phyloP scores from a whole-genome alignment of 164 flowering plant genomes.

The Liriodendron chinense region DNA sequence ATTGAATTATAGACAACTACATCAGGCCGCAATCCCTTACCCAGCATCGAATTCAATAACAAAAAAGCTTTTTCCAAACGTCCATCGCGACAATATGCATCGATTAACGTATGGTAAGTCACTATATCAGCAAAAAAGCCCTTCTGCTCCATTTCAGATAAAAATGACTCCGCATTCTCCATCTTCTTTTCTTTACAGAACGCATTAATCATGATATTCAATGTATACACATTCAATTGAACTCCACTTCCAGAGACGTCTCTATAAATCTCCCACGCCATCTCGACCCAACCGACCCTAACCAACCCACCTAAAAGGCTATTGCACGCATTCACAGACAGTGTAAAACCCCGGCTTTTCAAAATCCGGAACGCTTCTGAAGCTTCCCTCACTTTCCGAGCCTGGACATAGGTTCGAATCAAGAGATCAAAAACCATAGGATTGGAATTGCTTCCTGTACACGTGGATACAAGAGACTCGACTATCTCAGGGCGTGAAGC shows the following conservation, averaged over 20 bases:
- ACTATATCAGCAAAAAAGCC: slow-evolving; percentile 67
- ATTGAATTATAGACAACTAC: slow-evolving; percentile 62
- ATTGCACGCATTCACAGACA: slow-evolving; percentile 75
- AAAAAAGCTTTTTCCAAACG: slow-evolving; percentile 56
- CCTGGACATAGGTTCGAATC: slow-evolving; percentile 82
- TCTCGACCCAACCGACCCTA: slow-evolving; percentile 72
- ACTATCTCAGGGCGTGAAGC: slow-evolving; percentile 59
- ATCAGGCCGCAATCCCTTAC: slow-evolving; percentile 56
- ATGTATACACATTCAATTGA: slow-evolving; percentile 64
- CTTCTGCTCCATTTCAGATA: slow-evolving; percentile 58
- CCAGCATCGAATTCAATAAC: slow-evolving; percentile 46
- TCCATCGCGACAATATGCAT: slow-evolving; percentile 59
- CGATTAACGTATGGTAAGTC: slow-evolving; percentile 72
- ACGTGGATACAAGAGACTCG: slow-evolving; percentile 46
- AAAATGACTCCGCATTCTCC: slow-evolving; percentile 34
- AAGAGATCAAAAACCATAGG: slow-evolving; percentile 65
- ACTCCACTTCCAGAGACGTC: slow-evolving; percentile 45
- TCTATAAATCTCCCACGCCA: slow-evolving; percentile 67
- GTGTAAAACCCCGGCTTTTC: slow-evolving; percentile 42
- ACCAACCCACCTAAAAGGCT: slow-evolving; percentile 82
- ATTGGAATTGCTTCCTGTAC: slow-evolving; percentile 40
- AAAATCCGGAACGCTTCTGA: slow-evolving; percentile 56
- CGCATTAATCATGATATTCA: slow-evolving; percentile 85
- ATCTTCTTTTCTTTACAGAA: slow-evolving; percentile 66
- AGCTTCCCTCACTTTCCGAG: slow-evolving; percentile 72